Evolutionary conservation across 352 stramenopile species (phyloP), one percentile per base, ranked within the genome.

Genomic region (Blastocystis sp.): DNA sequence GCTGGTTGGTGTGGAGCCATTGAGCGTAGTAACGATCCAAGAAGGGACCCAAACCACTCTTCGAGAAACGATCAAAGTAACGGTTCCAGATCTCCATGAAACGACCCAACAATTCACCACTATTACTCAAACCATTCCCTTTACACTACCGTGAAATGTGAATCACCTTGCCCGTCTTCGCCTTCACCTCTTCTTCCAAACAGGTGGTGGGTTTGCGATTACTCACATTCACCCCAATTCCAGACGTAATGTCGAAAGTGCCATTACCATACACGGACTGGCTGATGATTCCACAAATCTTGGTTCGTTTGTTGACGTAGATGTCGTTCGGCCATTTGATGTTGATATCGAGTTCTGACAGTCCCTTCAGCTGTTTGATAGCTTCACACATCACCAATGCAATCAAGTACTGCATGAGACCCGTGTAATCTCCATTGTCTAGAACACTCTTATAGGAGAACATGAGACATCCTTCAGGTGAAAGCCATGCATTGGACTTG

Each of bases 251-350:
- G 60, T 69, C 87, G 48, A 70, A 90, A 19, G 9, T 65, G 23
- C 76, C 34, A 28, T 77, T 87, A 4, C 23, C 48, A 40, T 60
- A 81, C 3, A 90, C 87, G 3, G 88, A 90, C 66, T 90, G 71
- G 62, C 88, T 89, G 10, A 90, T 23, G 38, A 90, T 90, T 4
- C 88, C 88, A 38, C 88, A 87, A 21, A 90, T 90, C 66, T 90
- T 90, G 5, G 40, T n/a, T 28, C 40, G n/a, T 17, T 48, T 62
- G 56, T 89, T 82, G 9, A 86, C 59, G 43, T 90, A 90, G n/a
- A 90, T 86, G 23, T 90, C 88, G 62, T 90, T 90, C 14, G 88
- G 88, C 88, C 88, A 90, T 64, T 90, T 90, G 69, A 90, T 90
- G 43, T 77, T 88, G 23, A 90, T 38, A 67, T 88, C 66, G 23